Percentiles rank a stretch among this genome's conserved stretches.
Evolutionary conservation across 169 alveolate genomes (phyloP).

Genomic region (Plasmodium blacklocki): DNA sequence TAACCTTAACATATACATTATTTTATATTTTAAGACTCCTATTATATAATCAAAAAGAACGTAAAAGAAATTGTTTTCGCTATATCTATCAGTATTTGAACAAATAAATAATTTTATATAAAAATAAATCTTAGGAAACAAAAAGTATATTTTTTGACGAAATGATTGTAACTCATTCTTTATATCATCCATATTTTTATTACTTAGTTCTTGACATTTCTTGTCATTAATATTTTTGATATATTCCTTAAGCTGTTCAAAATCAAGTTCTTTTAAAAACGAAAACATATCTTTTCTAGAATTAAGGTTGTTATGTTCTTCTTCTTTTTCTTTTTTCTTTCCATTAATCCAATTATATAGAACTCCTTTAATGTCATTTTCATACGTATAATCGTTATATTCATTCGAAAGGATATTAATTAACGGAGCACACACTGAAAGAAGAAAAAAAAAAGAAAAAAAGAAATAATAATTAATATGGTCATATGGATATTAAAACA

Average conservation of each 20-base stretch:
- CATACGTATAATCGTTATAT: slow-evolving; percentile 21
- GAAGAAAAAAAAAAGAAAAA: not conserved
- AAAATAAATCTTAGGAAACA: slow-evolving; percentile 71
- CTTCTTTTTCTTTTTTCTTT: slow-evolving; percentile 9
- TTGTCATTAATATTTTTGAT: slow-evolving; percentile 3
- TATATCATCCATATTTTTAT: slow-evolving; percentile 5
- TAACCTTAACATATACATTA: slow-evolving; percentile 44
- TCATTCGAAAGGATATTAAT: slow-evolving; percentile 48
- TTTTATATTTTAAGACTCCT: slow-evolving; percentile 56
- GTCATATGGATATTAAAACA: not conserved
- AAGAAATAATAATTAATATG: not conserved
- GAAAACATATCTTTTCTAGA: slow-evolving; percentile 4
- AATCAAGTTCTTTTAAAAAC: slow-evolving; percentile 17
- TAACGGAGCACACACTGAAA: slow-evolving; percentile 55
- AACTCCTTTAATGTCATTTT: slow-evolving; percentile 50
- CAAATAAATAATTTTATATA: slow-evolving; percentile 57
- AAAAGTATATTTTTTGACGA: slow-evolving; percentile 16
- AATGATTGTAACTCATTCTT: slow-evolving; percentile 37
- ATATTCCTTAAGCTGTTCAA: slow-evolving; percentile 22
- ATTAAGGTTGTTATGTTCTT: not conserved
- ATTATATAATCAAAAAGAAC: slow-evolving; percentile 36
- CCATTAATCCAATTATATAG: slow-evolving; percentile 20
- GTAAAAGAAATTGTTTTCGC: slow-evolving; percentile 38
- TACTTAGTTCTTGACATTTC: not conserved
- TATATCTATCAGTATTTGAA: slow-evolving; percentile 52